These are phyloP conservation scores for Backusella westeae DNA, from an alignment of 192 early-diverging fungal species.

Conservation along the genomic window DNA sequence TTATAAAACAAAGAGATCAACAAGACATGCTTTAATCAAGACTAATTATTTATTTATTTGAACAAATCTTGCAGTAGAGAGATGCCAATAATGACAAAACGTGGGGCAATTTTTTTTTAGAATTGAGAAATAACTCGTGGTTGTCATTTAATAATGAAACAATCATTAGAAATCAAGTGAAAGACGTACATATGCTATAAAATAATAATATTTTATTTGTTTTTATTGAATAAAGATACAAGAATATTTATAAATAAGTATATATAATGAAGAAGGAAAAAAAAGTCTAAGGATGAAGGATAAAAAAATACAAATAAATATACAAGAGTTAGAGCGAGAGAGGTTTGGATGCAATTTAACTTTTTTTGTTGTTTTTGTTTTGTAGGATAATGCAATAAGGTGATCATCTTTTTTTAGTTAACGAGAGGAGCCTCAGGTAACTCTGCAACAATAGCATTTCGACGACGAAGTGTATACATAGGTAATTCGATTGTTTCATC, in stretches of 20 bases:
- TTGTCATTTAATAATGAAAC: neutral
- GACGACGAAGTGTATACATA: constrained; percentile 26
- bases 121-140: neutral
- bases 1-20: neutral
- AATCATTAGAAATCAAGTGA: neutral
- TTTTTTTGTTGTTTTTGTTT: neutral
- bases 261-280: neutral
- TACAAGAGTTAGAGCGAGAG: neutral
- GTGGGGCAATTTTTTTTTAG: neutral
- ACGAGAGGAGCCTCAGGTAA: constrained; percentile 28
- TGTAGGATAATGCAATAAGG: neutral
- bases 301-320: constrained; percentile 4
- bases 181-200: neutral
- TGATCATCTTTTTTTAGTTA: neutral
- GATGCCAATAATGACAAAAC: neutral
- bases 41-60: neutral
- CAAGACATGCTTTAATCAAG: neutral
- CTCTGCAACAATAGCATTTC: constrained; percentile 31
- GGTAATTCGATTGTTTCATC: constrained; percentile 23
- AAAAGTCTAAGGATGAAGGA: neutral
- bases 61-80: neutral
- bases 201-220: neutral
- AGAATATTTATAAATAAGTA: neutral
- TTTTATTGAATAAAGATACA: constrained; percentile 6
- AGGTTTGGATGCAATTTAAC: neutral